Percentiles rank a stretch among this genome's conserved stretches.
Conservation (phyloP, 2,329 filamentous ascomycete species). For the Trichoderma citrinoviride region DNA sequence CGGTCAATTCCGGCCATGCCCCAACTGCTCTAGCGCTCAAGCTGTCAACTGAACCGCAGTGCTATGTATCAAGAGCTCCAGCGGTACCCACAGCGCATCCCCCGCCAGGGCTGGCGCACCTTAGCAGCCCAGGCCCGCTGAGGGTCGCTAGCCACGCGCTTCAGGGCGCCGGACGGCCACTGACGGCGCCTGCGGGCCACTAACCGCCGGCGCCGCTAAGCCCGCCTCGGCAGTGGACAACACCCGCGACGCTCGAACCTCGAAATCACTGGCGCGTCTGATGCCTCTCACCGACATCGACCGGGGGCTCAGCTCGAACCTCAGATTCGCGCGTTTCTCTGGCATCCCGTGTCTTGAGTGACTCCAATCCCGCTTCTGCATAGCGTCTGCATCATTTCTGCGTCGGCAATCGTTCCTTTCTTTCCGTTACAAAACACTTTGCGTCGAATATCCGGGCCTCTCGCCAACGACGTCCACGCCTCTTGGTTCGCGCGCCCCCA, state of each 20-base stretch:
- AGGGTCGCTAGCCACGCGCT: conserved; percentile 16
- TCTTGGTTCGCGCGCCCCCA: conserved; percentile 5
- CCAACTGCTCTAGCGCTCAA: not conserved
- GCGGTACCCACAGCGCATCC: not conserved
- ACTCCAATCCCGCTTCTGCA: not conserved
- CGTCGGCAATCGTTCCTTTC: not conserved
- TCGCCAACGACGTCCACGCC: not conserved
- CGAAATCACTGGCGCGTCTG: conserved; percentile 14
- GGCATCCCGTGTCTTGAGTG: too few species aligned
- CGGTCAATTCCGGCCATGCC: not conserved
- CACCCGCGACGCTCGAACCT: conserved; percentile 13
- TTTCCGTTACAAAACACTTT: not conserved
- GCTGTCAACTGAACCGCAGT: conserved; percentile 1
- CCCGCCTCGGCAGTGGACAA: conserved; percentile 4
- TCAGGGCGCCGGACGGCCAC: not conserved
- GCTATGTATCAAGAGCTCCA: not conserved
- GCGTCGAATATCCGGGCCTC: not conserved
- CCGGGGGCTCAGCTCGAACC: conserved; percentile 9
- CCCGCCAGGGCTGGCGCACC: not conserved
- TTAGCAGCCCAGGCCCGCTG: conserved; percentile 4
- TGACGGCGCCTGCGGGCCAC: not conserved
- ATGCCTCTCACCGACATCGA: conserved; percentile 21
- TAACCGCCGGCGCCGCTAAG: conserved; percentile 2
- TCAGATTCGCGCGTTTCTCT: conserved; percentile 6
- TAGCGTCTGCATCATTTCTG: not conserved